A percentile compares a stretch with the other conserved stretches of the same genome.
phyloP scores from a whole-genome alignment of 306 rosid genomes.

The Prunus armeniaca region DNA sequence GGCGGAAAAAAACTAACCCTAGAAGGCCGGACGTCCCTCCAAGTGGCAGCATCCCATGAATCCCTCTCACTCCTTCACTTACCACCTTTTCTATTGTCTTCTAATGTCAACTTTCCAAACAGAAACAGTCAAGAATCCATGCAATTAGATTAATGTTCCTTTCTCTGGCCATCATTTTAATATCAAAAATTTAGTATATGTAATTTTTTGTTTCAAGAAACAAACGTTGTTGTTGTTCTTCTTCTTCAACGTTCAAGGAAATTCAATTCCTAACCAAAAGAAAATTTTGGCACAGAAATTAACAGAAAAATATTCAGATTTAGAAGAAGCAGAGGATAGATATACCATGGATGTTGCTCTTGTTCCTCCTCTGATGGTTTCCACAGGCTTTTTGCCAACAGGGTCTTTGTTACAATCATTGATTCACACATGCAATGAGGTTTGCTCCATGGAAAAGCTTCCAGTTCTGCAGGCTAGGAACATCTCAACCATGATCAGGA shows the following conservation, averaged over 20 bases:
- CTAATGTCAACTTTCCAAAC: conserved; percentile 35
- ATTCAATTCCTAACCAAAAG: neutral
- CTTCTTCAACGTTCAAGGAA: neutral
- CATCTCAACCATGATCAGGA: conserved; percentile 73
- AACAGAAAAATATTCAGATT: conserved; percentile 11
- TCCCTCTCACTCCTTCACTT: conserved; percentile 2
- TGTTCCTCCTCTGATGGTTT: conserved; percentile 43
- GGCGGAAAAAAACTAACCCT: conserved; percentile 24
- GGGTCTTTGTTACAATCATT: conserved; percentile 70
- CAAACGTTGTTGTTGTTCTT: neutral
- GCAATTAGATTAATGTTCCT: conserved; percentile 33
- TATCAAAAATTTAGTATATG: neutral
- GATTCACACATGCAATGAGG: conserved; percentile 59
- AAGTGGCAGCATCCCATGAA: conserved; percentile 60
- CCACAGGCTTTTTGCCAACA: conserved; percentile 59
- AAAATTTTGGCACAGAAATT: conserved; percentile 16
- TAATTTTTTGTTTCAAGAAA: neutral
- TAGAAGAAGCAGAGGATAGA: neutral
- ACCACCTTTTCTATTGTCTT: conserved; percentile 36
- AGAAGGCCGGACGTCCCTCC: conserved; percentile 55
- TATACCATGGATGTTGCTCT: conserved; percentile 48
- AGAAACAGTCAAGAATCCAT: conserved; percentile 49
- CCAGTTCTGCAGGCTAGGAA: conserved; percentile 52
- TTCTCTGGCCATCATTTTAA: neutral
- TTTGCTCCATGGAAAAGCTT: conserved; percentile 58